phyloP scores from a whole-genome alignment of 108 stramenopile genomes.

The Skeletonema costatum region DNA sequence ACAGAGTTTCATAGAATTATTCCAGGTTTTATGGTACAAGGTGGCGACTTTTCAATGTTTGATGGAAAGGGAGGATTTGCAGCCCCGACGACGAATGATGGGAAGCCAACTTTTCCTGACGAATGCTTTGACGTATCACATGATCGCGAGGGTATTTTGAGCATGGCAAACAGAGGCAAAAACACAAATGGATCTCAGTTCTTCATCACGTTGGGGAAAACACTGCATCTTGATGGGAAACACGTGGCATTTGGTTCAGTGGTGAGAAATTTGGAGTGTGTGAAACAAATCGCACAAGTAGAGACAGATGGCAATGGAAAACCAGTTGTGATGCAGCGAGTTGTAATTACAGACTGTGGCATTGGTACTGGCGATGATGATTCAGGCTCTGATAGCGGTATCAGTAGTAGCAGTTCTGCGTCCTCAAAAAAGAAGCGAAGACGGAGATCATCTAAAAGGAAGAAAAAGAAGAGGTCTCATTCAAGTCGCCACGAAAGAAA shows the following conservation, averaged over 20 bases:
- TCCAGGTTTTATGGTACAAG: constrained; percentile 89
- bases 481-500: background rate
- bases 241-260: constrained; percentile 87
- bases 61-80: constrained; percentile 83
- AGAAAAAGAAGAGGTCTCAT: background rate
- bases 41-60: constrained; percentile 87
- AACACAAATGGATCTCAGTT: constrained; percentile 89
- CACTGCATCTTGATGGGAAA: constrained; percentile 80
- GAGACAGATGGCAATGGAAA: constrained; percentile 62
- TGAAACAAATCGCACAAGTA: constrained; percentile 64
- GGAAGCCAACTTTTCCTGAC: constrained; percentile 52
- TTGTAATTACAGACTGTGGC: constrained; percentile 86
- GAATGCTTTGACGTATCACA: constrained; percentile 75
- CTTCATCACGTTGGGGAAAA: constrained; percentile 68
- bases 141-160: constrained; percentile 65
- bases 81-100: constrained; percentile 68
- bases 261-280: constrained; percentile 63
- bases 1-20: constrained; percentile 79
- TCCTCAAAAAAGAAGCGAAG: background rate
- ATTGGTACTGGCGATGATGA: background rate
- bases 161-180: constrained; percentile 86
- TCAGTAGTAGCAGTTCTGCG: background rate
- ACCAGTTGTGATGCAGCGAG: constrained; percentile 62
- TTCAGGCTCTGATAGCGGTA: background rate
- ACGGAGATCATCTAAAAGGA: background rate